Evolutionary conservation across 2,329 filamentous ascomycete species (phyloP).

Genomic region (Aspergillus sp.): DNA sequence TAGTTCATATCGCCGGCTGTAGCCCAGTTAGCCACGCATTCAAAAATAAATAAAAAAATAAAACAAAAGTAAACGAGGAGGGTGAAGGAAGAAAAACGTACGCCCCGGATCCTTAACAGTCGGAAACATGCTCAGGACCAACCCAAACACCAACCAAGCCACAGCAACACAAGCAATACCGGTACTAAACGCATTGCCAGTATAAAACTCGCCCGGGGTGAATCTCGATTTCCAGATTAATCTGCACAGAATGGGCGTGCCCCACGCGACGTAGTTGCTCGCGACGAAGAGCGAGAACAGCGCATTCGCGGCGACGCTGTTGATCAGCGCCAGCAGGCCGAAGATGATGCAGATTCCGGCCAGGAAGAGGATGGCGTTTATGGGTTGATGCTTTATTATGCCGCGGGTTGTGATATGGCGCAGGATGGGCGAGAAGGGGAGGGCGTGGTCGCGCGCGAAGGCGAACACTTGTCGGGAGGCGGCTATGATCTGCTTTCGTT

Average conservation of each 20-base stretch:
- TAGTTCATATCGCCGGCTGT: constrained; percentile 57
- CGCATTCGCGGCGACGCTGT: constrained; percentile 56
- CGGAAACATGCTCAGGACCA: constrained; percentile 61
- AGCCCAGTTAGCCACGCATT: not conserved
- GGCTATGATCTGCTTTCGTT: constrained; percentile 48
- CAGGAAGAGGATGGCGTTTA: constrained; percentile 57
- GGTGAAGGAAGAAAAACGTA: too few species aligned
- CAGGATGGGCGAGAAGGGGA: constrained; percentile 61
- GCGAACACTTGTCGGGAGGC: constrained; percentile 63
- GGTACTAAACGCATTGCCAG: constrained; percentile 49
- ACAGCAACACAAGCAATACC: constrained; percentile 56
- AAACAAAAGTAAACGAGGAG: too few species aligned
- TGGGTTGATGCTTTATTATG: constrained; percentile 55
- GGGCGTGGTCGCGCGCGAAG: constrained; percentile 61
- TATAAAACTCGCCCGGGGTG: constrained; percentile 60
- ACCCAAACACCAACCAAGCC: constrained; percentile 56
- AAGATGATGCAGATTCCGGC: constrained; percentile 53
- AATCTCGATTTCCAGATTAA: constrained; percentile 61
- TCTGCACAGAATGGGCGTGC: constrained; percentile 58
- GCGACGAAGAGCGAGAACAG: constrained; percentile 58
- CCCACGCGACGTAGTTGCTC: constrained; percentile 62
- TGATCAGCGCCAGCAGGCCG: constrained; percentile 60
- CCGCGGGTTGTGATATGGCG: constrained; percentile 52
- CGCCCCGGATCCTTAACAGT: constrained; percentile 51
- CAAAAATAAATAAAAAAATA: too few species aligned